Evolutionary conservation across 2,329 filamentous ascomycete species (phyloP).

Genomic region (Cryphonectria parasitica): DNA sequence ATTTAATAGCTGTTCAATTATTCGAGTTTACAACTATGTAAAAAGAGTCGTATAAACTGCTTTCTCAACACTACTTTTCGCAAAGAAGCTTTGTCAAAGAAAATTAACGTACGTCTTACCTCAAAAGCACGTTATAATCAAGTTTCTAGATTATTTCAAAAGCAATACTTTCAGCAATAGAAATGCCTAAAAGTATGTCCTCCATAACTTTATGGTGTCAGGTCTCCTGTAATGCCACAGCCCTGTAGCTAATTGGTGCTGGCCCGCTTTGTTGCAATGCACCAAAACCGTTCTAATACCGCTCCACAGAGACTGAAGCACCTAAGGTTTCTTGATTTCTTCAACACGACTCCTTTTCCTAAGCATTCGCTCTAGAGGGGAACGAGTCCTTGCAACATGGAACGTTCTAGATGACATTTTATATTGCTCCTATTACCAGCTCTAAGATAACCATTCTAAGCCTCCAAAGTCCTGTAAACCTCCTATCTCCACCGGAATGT

Average conservation of each 20-base stretch:
- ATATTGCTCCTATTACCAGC: not conserved
- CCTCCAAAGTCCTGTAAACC: not conserved
- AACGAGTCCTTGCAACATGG: not conserved
- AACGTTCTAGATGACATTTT: not conserved
- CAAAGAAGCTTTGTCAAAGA: not conserved
- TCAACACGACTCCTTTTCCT: not conserved
- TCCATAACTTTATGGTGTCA: too few species aligned
- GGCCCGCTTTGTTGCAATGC: slow-evolving; percentile 25
- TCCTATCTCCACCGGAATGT: not conserved
- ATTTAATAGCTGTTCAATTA: not conserved
- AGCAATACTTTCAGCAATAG: not conserved
- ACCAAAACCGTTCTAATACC: slow-evolving; percentile 4
- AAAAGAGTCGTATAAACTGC: not conserved
- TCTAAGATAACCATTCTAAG: not conserved
- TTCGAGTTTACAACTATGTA: not conserved
- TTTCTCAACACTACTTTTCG: not conserved
- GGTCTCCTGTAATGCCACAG: too few species aligned
- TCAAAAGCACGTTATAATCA: too few species aligned
- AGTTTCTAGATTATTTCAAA: not conserved
- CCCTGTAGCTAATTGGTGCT: slow-evolving; percentile 8
- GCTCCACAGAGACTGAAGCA: slow-evolving; percentile 11
- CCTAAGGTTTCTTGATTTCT: not conserved
- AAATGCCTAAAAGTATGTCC: not conserved
- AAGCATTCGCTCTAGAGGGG: not conserved
- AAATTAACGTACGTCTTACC: not conserved